Percentiles rank a stretch among this genome's conserved stretches.
These are phyloP conservation scores for Dendrobium catenatum DNA, from an alignment of 106 monocot genomes.

Conservation along the genomic window DNA sequence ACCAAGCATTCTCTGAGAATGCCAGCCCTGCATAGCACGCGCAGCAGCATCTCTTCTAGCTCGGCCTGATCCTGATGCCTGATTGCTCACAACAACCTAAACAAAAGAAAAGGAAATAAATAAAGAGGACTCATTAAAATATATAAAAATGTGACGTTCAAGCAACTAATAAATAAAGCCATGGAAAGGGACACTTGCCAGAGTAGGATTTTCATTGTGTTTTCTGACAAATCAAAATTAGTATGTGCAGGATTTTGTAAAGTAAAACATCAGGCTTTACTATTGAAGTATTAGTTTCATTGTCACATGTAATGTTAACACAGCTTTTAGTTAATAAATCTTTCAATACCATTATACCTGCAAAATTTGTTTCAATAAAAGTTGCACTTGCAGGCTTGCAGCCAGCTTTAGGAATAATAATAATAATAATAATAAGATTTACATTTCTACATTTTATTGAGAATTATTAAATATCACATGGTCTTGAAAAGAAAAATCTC, in stretches of 20 bases:
- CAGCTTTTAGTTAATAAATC: not conserved
- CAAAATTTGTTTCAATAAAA: not conserved
- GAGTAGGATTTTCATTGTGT: not conserved
- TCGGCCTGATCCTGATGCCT: constrained; percentile 70
- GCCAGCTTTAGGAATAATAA: not conserved
- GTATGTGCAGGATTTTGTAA: not conserved
- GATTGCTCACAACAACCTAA: constrained; percentile 38
- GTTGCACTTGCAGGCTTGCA: not conserved
- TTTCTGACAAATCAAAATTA: not conserved
- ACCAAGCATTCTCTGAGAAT: constrained; percentile 68
- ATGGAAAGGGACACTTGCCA: not conserved
- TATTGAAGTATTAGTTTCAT: not conserved
- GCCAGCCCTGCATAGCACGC: constrained; percentile 99
- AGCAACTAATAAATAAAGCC: not conserved
- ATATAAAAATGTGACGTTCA: not conserved
- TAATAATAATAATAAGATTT: not conserved
- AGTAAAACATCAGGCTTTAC: not conserved
- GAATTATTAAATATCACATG: not conserved
- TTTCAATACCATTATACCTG: not conserved
- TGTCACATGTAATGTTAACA: not conserved
- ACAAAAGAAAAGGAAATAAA: not conserved
- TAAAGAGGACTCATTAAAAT: not conserved
- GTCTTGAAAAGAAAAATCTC: not conserved
- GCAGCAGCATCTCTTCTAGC: constrained; percentile 92
- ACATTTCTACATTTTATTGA: not conserved